Evolutionary conservation across 345 rosid genomes (phyloP), one percentile per base, ranked within the genome.

Genomic region (Dipteronia sinensis): DNA sequence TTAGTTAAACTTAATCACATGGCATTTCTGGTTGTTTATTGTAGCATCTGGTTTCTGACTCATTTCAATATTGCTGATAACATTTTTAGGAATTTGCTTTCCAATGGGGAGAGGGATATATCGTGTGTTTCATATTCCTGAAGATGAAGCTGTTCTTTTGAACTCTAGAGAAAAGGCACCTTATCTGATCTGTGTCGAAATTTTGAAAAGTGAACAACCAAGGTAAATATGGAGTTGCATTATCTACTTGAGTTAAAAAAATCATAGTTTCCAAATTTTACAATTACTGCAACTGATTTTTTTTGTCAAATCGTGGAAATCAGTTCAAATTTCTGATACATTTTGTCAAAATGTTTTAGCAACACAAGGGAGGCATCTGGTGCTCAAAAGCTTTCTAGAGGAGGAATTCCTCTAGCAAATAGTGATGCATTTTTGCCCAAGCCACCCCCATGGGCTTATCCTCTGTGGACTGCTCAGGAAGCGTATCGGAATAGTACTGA

Each of bases 401-500:
- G 98, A 77, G 99, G 99, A 22, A 97, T 97, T 83, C 99, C 99
- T 76, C 88, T 97, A 53, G 99, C 99, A 73, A 92, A 94, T 81
- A 95, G 99, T 77, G 98, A 97, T 87, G 99, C 93, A 78, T 87
- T 96, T 83, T 78, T 94, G 86, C 98, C 83, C 40, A 92, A 91
- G 88, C 99, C 99, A 49, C 99, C 99, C 82, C 97, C 99, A 58
- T 97, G 98, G 99, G 99, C 99, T 76, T 97, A 90, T 90, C 99
- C 99, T 77, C 86, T 97, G 85, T 88, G 98, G 98, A 94, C 97
- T 84, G 76, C 95, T 42, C 99, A 97, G 84, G 99, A 97, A 82
- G 95, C 77, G 13, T 97, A 97, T 85, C 94, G 99, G 64, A 92
- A 97, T 78, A 97, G 99, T 85, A 89, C 93, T 67, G 99, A 97